A percentile compares a stretch with the other conserved stretches of the same genome.
phyloP scores from a whole-genome alignment of 2,329 filamentous ascomycete species.

The Microdochium nivale region DNA sequence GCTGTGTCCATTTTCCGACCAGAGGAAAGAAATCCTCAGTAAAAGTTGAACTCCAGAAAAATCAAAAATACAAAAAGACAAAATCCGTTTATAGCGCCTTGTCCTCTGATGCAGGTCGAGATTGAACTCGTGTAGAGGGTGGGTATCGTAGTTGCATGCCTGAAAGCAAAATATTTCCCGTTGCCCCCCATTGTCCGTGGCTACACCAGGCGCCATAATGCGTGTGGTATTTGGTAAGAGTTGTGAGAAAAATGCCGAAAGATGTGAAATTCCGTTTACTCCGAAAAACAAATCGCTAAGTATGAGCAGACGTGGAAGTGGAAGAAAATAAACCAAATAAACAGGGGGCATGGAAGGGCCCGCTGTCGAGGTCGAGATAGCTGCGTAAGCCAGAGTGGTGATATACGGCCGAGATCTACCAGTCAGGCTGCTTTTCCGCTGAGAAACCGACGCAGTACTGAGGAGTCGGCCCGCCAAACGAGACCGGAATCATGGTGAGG shows the following conservation, averaged over 20 bases:
- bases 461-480: conserved; percentile 54
- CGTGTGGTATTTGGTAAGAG: neutral
- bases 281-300: neutral
- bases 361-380: neutral
- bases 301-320: neutral
- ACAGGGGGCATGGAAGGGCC: too few species aligned
- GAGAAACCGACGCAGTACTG: conserved; percentile 77
- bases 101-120: neutral
- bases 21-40: too few species aligned
- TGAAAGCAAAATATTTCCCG: conserved; percentile 1
- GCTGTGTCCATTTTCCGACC: too few species aligned
- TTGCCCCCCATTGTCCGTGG: neutral
- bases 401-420: too few species aligned
- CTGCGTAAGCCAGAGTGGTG: neutral
- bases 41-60: neutral
- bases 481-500: conserved; percentile 76
- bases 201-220: neutral
- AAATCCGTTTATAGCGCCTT: neutral
- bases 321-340: neutral
- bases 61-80: neutral
- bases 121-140: neutral
- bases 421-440: conserved; percentile 35
- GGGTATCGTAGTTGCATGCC: conserved; percentile 1
- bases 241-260: neutral
- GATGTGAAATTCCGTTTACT: too few species aligned